Conservation (phyloP, 805 yeast species). For the Kuraishia floccosa region DNA sequence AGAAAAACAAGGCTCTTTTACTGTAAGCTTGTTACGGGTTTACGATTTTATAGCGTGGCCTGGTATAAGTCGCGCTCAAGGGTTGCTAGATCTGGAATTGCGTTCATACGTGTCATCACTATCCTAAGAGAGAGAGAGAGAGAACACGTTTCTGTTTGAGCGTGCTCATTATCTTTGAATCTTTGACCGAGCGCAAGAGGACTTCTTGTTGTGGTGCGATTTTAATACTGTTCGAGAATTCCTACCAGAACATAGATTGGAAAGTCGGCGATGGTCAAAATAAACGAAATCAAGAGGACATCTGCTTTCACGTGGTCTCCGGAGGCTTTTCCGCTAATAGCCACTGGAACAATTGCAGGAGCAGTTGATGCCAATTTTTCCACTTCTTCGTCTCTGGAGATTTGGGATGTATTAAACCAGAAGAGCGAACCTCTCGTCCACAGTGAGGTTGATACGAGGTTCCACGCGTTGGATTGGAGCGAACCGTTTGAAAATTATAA, state of each 20-base stretch:
- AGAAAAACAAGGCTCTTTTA: too few relatives aligned
- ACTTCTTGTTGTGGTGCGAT: too few relatives aligned
- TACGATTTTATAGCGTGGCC: too few relatives aligned
- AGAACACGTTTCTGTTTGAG: too few relatives aligned
- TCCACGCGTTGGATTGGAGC: constrained; percentile 83
- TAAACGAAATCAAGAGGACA: constrained; percentile 73
- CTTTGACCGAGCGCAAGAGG: too few relatives aligned
- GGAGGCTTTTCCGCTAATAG: constrained; percentile 61
- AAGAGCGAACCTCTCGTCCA: constrained; percentile 29
- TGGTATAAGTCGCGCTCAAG: too few relatives aligned
- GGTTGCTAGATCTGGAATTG: too few relatives aligned
- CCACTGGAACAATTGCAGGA: constrained; percentile 93
- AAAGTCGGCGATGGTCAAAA: constrained; percentile 62
- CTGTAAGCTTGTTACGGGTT: too few relatives aligned
- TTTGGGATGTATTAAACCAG: constrained; percentile 54
- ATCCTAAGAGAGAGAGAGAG: too few relatives aligned
- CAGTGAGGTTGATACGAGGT: constrained; percentile 42
- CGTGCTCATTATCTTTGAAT: too few relatives aligned
- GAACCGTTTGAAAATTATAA: constrained; percentile 35
- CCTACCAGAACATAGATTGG: background rate
- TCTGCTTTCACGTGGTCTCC: constrained; percentile 97
- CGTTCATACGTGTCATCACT: too few relatives aligned
- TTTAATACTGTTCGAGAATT: background rate
- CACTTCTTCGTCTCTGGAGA: constrained; percentile 63
- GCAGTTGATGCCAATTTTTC: constrained; percentile 86